Conservation (phyloP, 768 basidiomycete genomes). For the Boletus rex-veris region DNA sequence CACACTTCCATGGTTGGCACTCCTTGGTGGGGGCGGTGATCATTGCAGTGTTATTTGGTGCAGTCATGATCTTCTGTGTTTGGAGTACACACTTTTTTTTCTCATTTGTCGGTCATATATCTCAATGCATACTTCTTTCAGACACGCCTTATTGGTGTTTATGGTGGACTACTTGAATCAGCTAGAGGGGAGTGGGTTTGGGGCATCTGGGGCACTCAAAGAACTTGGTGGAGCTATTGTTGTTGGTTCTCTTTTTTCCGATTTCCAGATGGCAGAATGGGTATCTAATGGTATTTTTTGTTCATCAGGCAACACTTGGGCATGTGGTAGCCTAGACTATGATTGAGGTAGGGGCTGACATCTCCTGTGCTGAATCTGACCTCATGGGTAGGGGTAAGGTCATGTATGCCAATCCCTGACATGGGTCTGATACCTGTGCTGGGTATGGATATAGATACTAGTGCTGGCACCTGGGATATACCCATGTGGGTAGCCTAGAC, state of each 20-base stretch:
- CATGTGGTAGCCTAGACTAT: no score
- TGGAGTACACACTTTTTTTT: constrained; percentile 41
- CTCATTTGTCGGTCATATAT: neutral
- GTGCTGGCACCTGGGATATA: no score
- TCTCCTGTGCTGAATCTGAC: no score
- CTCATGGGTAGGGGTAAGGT: no score
- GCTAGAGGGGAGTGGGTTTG: constrained; percentile 23
- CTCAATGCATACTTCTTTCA: constrained; percentile 24
- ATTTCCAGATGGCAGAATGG: no score
- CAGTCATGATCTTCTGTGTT: constrained; percentile 70
- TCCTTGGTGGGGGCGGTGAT: constrained; percentile 56
- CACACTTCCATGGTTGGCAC: constrained; percentile 65
- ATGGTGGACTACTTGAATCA: constrained; percentile 37
- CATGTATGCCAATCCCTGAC: no score
- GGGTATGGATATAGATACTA: no score
- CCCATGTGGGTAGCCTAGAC: no score
- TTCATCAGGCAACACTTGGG: no score
- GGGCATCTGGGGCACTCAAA: constrained; percentile 27
- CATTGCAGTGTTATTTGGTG: constrained; percentile 67
- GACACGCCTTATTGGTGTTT: constrained; percentile 69
- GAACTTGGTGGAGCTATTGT: constrained; percentile 49
- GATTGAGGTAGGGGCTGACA: no score
- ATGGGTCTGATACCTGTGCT: no score
- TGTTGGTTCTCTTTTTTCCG: constrained; percentile 40
- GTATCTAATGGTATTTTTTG: no score